Percentiles rank a stretch among this genome's conserved stretches.
Conservation (phyloP, 2,329 filamentous ascomycete genomes). For the Phialophora chinensis region DNA sequence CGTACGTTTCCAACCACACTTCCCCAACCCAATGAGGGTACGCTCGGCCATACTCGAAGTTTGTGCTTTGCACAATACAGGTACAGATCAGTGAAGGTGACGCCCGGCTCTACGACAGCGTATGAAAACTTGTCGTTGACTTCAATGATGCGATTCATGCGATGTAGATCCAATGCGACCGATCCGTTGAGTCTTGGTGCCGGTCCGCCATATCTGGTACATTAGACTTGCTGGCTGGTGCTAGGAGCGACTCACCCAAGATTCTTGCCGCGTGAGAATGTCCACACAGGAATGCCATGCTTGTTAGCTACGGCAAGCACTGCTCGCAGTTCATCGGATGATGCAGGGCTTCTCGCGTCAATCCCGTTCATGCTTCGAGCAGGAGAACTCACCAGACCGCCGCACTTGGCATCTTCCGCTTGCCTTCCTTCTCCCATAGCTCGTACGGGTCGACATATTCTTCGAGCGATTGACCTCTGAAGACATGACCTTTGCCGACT, state of each 20-base stretch:
- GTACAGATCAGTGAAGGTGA: slow-evolving; percentile 56
- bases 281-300: slow-evolving; percentile 36
- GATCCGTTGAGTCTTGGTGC: slow-evolving; percentile 54
- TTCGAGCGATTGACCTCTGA: slow-evolving; percentile 22
- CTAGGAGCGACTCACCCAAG: slow-evolving; percentile 27
- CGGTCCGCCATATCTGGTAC: slow-evolving; percentile 56
- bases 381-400: slow-evolving; percentile 26
- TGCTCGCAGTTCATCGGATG: slow-evolving; percentile 29
- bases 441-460: slow-evolving; percentile 36
- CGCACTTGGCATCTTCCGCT: slow-evolving; percentile 31
- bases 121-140: slow-evolving; percentile 45
- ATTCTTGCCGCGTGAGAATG: slow-evolving; percentile 38
- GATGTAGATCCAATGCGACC: slow-evolving; percentile 53
- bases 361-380: neutral
- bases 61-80: slow-evolving; percentile 48
- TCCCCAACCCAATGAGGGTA: slow-evolving; percentile 58
- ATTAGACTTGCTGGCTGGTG: slow-evolving; percentile 7
- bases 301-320: slow-evolving; percentile 34
- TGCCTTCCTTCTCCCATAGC: slow-evolving; percentile 31
- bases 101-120: slow-evolving; percentile 50
- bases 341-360: slow-evolving; percentile 20
- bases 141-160: slow-evolving; percentile 45
- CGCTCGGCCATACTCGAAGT: slow-evolving; percentile 55
- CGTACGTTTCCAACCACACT: slow-evolving; percentile 55
- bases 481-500: slow-evolving; percentile 26